Base-by-base conservation (phyloP, 2,329 filamentous ascomycete species). In the Magnaporthiopsis incrustans region DNA sequence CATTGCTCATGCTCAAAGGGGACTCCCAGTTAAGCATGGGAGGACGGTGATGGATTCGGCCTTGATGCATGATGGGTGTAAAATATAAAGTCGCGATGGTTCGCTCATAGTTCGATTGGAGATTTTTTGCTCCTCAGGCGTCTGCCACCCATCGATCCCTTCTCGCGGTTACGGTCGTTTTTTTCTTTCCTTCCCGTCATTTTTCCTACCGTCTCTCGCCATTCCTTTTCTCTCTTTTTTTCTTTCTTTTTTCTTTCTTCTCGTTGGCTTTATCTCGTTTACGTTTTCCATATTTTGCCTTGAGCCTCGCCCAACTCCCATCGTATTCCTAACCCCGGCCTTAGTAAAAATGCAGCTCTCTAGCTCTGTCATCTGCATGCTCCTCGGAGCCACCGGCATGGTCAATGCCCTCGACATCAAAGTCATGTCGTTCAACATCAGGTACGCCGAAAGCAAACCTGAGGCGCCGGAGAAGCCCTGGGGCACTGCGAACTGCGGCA, bases 371-470 rank as follows among this genome's bases (percentile, higher is more conserved):
- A 15, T 57, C 44, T 22, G 27, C 50, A 18, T 57, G 15, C 26
- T 62, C 7, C 18, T 57, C 15, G 61, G 38, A 22, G 61, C 53
- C 27, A 32, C 50, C 61, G n/a, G 44, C 14, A 44, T 56, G 50
- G 10, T 18, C 44, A 33, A 44, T 18, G 12, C 26, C 22, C 26
- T 30, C 15, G 4, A 33, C n/a, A 27, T 63, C 27, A 50, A 50
- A 22, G 32, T 35, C 53, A 38, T 32, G 53, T 57, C 61, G 27
- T 63, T 57, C 53, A 63, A 63, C 61, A 58, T 63, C 53, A 18
- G 61, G 15, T 63, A 18, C 53, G 61, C n/a, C 26, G 2, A 18
- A 0, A 35, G 92, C 73, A 94, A 98, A 79, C 87, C 94, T n/a
- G 18, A 58, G 44, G 56, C 18, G 11, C 3, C n/a, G 4, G 61